Conservation (phyloP, 495 filamentous ascomycete species). For the Xylaria grammica region DNA sequence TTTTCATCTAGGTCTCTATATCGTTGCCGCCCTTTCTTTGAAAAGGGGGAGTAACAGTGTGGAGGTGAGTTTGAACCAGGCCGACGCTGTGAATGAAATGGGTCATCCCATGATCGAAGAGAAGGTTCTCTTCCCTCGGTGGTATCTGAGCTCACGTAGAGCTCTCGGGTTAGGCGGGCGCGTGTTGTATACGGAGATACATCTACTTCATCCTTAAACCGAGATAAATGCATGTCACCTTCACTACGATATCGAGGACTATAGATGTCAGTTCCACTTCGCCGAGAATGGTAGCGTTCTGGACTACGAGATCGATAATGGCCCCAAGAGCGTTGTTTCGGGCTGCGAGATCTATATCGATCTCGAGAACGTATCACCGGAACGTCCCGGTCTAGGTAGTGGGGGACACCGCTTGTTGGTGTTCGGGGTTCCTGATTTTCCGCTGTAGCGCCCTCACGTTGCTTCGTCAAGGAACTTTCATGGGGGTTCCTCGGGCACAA, state of each 20-base stretch:
- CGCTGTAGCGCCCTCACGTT: slow-evolving; percentile 23
- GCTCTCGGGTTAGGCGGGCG: slow-evolving; percentile 6
- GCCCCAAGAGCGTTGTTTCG: not conserved
- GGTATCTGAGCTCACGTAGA: not conserved
- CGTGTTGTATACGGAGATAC: slow-evolving; percentile 12
- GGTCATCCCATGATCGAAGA: slow-evolving; percentile 15
- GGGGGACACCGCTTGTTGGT: not conserved
- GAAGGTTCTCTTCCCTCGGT: not conserved
- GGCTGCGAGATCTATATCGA: slow-evolving; percentile 4
- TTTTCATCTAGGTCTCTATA: slow-evolving; percentile 6
- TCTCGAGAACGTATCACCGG: not conserved
- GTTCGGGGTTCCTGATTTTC: not conserved
- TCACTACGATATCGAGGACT: not conserved
- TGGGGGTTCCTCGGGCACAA: slow-evolving; percentile 42
- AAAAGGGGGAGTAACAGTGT: not conserved
- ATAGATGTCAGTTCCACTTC: not conserved
- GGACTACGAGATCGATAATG: slow-evolving; percentile 19
- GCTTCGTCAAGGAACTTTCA: slow-evolving; percentile 34
- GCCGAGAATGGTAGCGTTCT: not conserved
- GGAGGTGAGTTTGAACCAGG: not conserved
- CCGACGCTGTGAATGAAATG: not conserved
- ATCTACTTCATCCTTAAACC: not conserved
- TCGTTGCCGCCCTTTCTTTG: not conserved
- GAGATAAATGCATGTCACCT: not conserved
- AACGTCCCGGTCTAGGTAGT: slow-evolving; percentile 7